phyloP scores from a whole-genome alignment of 805 yeast species.

The Kazachstania taianensis region DNA sequence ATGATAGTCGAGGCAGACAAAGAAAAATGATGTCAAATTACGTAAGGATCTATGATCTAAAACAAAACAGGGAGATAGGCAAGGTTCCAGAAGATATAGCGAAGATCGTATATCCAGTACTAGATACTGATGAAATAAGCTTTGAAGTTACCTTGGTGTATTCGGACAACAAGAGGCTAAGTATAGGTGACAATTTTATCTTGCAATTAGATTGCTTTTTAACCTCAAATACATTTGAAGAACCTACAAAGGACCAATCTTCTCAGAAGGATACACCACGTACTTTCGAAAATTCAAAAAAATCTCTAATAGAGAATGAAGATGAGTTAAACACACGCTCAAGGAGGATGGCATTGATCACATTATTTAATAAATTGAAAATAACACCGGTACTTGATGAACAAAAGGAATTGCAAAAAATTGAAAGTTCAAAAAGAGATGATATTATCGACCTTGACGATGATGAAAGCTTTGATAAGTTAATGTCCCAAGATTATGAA shows the following conservation, averaged over 20 bases:
- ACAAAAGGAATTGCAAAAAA: conserved; percentile 7
- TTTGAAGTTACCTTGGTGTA: conserved; percentile 51
- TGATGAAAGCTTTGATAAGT: conserved; percentile 19
- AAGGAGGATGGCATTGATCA: conserved; percentile 45
- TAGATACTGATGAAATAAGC: conserved; percentile 43
- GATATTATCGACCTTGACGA: conserved; percentile 29
- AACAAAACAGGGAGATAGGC: conserved; percentile 51
- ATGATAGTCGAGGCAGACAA: conserved; percentile 16
- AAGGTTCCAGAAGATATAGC: conserved; percentile 66
- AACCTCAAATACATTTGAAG: conserved; percentile 28
- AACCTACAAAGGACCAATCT: conserved; percentile 1
- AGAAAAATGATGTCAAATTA: conserved; percentile 25
- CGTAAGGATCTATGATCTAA: conserved; percentile 26
- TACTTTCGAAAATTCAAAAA: conserved; percentile 1
- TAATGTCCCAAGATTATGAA: conserved; percentile 8
- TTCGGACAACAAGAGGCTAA: conserved; percentile 42
- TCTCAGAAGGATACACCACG: too few species aligned
- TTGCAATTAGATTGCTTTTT: conserved; percentile 62
- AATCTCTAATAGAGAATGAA: conserved; percentile 36
- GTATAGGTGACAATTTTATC: conserved; percentile 68
- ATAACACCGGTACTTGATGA: conserved; percentile 13
- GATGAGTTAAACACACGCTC: conserved; percentile 42
- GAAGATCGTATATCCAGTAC: conserved; percentile 46
- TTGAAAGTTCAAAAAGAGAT: conserved; percentile 1
- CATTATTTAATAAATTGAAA: conserved; percentile 44